phyloP scores from a whole-genome alignment of 2,329 filamentous ascomycete species.

The Hypoxylon sp. region DNA sequence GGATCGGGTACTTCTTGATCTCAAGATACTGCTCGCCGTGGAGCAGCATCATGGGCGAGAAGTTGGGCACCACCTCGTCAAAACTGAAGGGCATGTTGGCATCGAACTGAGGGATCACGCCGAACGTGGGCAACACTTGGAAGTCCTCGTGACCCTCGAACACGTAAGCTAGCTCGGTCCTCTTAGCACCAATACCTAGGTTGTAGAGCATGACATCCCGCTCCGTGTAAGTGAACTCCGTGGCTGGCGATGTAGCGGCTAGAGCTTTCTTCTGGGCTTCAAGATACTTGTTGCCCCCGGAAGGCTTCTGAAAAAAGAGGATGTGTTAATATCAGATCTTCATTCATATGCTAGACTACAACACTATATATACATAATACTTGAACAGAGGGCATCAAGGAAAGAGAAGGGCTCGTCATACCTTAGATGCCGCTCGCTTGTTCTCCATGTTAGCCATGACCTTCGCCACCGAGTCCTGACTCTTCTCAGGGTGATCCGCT shows the following conservation, averaged over 20 bases:
- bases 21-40: conserved; percentile 99
- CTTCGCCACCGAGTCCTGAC: conserved; percentile 82
- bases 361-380: conserved; percentile 48
- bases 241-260: conserved; percentile 69
- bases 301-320: conserved; percentile 38
- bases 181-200: conserved; percentile 91
- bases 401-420: conserved; percentile 68
- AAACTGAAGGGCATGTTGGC: conserved; percentile 84
- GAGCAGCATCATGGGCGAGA: conserved; percentile 97
- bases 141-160: conserved; percentile 94
- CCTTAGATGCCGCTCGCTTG: conserved; percentile 71
- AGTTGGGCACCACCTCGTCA: conserved; percentile 91
- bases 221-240: conserved; percentile 86
- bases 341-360: conserved; percentile 49
- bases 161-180: conserved; percentile 86
- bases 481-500: conserved; percentile 86
- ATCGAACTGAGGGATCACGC: conserved; percentile 94
- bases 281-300: conserved; percentile 74
- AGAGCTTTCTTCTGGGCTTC: conserved; percentile 83
- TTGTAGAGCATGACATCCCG: conserved; percentile 96
- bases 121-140: conserved; percentile 94
- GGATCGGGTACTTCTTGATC: conserved; percentile 91
- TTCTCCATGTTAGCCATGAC: conserved; percentile 87
- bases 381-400: conserved; percentile 44
- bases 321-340: conserved; percentile 47